A percentile compares a stretch with the other conserved stretches of the same genome.
Evolutionary conservation across 2,329 filamentous ascomycete genomes (phyloP).

Genomic region (Fusarium foetens): DNA sequence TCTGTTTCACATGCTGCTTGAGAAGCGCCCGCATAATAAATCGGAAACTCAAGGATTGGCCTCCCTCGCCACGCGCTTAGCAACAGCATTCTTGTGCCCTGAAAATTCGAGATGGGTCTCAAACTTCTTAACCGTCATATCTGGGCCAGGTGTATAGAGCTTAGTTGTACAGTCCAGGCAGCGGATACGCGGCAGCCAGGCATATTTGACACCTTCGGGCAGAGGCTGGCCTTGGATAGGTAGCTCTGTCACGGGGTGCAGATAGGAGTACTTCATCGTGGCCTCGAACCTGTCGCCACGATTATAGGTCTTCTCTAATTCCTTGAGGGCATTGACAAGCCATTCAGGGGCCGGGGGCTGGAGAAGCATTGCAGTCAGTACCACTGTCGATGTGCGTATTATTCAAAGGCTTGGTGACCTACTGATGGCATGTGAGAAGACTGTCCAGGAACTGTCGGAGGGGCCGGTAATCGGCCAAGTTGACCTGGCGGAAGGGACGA

Average conservation of each 20-base stretch:
- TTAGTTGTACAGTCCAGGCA: slow-evolving; percentile 95
- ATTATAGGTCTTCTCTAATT: slow-evolving; percentile 76
- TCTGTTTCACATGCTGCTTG: neutral
- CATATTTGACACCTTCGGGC: slow-evolving; percentile 75
- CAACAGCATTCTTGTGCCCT: slow-evolving; percentile 77
- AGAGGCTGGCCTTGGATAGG: slow-evolving; percentile 68
- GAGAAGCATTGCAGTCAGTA: slow-evolving; percentile 31
- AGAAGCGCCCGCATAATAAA: neutral
- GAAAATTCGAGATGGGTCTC: slow-evolving; percentile 91
- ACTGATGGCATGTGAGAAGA: slow-evolving; percentile 66
- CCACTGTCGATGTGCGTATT: slow-evolving; percentile 3
- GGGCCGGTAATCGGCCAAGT: slow-evolving; percentile 75
- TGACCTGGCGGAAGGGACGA: slow-evolving; percentile 61
- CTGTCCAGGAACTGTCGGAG: slow-evolving; percentile 67
- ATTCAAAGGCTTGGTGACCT: slow-evolving; percentile 53
- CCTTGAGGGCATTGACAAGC: slow-evolving; percentile 79
- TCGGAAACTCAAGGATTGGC: slow-evolving; percentile 18
- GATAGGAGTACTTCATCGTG: slow-evolving; percentile 87
- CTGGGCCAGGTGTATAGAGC: slow-evolving; percentile 89
- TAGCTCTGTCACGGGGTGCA: slow-evolving; percentile 76
- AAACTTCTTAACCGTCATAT: slow-evolving; percentile 87
- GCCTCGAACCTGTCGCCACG: slow-evolving; percentile 84
- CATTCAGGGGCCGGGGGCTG: slow-evolving; percentile 88
- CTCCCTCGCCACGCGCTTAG: slow-evolving; percentile 45
- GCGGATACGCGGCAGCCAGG: slow-evolving; percentile 88